Percentiles rank a stretch among this genome's conserved stretches.
phyloP scores from a whole-genome alignment of 306 rosid species.

The Prunus mume region DNA sequence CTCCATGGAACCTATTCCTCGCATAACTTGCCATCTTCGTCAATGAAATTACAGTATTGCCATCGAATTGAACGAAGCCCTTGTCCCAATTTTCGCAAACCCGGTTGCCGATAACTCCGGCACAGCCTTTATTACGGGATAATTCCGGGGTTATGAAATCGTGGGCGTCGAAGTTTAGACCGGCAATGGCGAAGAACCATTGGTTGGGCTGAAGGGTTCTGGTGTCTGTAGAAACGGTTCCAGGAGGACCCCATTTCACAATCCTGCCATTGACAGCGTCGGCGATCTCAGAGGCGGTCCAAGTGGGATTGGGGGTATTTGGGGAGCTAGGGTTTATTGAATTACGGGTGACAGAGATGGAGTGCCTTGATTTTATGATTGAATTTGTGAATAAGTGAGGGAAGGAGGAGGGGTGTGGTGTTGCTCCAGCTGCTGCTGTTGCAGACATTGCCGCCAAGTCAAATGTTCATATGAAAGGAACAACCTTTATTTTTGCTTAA shows the following conservation, averaged over 20 bases:
- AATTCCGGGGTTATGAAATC: conserved; percentile 23
- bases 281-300: conserved; percentile 32
- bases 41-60: conserved; percentile 17
- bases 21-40: conserved; percentile 26
- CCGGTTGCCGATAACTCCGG: conserved; percentile 29
- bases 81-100: conserved; percentile 20
- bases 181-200: conserved; percentile 41
- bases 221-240: conserved; percentile 32
- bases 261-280: conserved; percentile 31
- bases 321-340: background rate
- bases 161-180: conserved; percentile 31
- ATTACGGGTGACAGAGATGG: background rate
- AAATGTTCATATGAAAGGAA: too few species aligned
- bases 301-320: conserved; percentile 10
- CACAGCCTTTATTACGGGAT: conserved; percentile 17
- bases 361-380: background rate
- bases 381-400: background rate
- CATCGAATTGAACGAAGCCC: conserved; percentile 25
- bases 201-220: conserved; percentile 25
- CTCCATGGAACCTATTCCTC: conserved; percentile 19
- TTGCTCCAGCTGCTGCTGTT: background rate
- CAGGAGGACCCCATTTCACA: conserved; percentile 34
- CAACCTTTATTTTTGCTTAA: too few species aligned
- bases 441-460: background rate
- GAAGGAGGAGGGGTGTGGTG: background rate